Base-by-base conservation (phyloP, 805 yeast species). In the Ogataea sp. region DNA sequence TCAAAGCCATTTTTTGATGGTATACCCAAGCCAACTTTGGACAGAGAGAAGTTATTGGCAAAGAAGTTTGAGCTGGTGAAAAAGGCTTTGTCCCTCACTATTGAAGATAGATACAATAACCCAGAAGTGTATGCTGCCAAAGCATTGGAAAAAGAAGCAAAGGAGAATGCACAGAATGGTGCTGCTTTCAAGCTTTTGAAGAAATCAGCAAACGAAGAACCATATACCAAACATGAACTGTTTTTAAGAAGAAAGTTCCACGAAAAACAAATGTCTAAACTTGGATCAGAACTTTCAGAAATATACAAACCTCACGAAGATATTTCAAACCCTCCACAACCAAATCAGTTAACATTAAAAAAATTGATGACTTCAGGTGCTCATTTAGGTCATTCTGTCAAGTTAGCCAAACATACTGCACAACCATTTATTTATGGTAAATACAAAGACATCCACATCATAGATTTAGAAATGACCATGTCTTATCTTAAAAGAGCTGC, bases 351-450 rank as follows among this genome's bases (percentile, higher is more conserved):
- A 11, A 71, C 90, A 2, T 67, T 88, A 28, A 67, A 86, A 24
- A 78, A 78, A 41, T 69, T 93, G 39, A 59, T 90, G 60, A 90
- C 96, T 3, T 86, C 97, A 0, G 97, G 96, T 38, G 90, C 90
- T 34, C 98, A 93, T 60, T 67, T 93, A 49, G 98, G 98, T 23
- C 97, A 90, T 51, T 73, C 95, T n/a, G 81, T 77, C 27, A 68
- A 82, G 3, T 67, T 81, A 44, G 83, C 80, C 76, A 78, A 94
- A 50, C 78, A 88, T 9, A 72, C 83, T 21, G 85, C 89, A 38
- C 90, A 88, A 60, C 89, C 94, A 10, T 93, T 71, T 58, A 73
- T 90, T 34, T 82, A 82, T 54, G 98, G 97, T 40, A 82, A 75
- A 46, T 87, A 93, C 52, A 80, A 86, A 44, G 96, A 88, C n/a